Evolutionary conservation across 108 stramenopile species (phyloP), one percentile per base, ranked within the genome.

Genomic region (Cyclotella kingstonii): DNA sequence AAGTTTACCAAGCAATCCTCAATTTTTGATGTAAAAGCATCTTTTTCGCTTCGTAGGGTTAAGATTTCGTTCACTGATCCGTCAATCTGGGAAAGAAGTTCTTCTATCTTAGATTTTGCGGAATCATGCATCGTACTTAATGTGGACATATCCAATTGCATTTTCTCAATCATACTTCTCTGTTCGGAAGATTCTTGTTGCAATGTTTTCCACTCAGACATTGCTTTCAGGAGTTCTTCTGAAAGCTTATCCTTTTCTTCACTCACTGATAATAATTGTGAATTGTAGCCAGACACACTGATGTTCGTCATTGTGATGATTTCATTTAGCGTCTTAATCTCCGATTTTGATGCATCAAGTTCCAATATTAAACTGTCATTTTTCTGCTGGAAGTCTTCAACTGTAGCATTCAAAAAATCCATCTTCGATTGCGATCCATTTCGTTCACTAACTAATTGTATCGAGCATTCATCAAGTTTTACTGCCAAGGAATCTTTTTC

Each of bases 21-120:
- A 2, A 62, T 38, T 62, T 17, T 49, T 8, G 60, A 25, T 33
- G 34, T 43, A 8, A 62, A 28, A 11, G 35, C 33, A 5, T 44
- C 60, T 38, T 49, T 62, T 25, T 62, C 60, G 1, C 48, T 34
- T 36, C 34, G 39, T 15, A 56, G 39, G 18, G 55, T 40, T 18
- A 12, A 3, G 15, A 56, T 14, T 4, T 40, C 30, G 12, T 5
- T 39, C 40, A 56, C 27, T 8, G 55, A 56, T 23, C 18, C 40
- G 11, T 34, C 55, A 4, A 27, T 34, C 4, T 25, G 39, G 25
- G 33, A n/a, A 10, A 56, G 23, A n/a, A 40, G 21, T 31, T 56
- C 55, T 26, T 26, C 25, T 12, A n/a, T n/a, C 26, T 19, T 56
- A 8, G 39, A 8, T 11, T 56, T 39, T 26, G 55, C 36, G 26